Conservation (phyloP, 1,139 yeast species). For the Pichia sp. region DNA sequence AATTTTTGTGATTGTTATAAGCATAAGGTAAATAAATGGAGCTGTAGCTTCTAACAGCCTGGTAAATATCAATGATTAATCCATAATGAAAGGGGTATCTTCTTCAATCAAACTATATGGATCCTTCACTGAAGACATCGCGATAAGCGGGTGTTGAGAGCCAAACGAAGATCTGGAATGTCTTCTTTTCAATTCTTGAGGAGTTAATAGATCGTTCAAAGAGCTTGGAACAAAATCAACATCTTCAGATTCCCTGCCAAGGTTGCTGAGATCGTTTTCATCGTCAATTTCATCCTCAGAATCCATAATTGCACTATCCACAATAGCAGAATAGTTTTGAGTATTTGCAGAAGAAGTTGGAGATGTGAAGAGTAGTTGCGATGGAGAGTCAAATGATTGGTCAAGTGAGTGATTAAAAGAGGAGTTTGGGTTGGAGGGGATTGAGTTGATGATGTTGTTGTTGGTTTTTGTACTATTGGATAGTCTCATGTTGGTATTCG, state of each 20-base stretch:
- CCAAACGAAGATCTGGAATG: slow-evolving; percentile 44
- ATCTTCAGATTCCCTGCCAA: slow-evolving; percentile 18
- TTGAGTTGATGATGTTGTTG: not conserved
- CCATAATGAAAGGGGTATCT: slow-evolving; percentile 27
- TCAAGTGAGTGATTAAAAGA: not conserved
- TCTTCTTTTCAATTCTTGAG: slow-evolving; percentile 66
- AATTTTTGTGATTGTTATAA: not conserved
- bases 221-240: slow-evolving; percentile 80
- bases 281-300: slow-evolving; percentile 21
- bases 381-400: slow-evolving; percentile 4
- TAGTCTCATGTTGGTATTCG: not conserved
- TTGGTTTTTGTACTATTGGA: not conserved
- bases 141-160: slow-evolving; percentile 7
- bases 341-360: slow-evolving; percentile 2
- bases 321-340: not conserved
- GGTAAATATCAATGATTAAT: slow-evolving; percentile 8
- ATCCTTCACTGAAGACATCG: not conserved
- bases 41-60: not conserved
- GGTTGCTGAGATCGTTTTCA: slow-evolving; percentile 6
- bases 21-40: not conserved
- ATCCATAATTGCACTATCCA: slow-evolving; percentile 22
- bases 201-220: slow-evolving; percentile 68
- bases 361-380: slow-evolving; percentile 5
- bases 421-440: slow-evolving; percentile 1
- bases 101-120: slow-evolving; percentile 18